Base-by-base conservation (phyloP, 768 basidiomycete genomes). In the Gyrodon lividus region DNA sequence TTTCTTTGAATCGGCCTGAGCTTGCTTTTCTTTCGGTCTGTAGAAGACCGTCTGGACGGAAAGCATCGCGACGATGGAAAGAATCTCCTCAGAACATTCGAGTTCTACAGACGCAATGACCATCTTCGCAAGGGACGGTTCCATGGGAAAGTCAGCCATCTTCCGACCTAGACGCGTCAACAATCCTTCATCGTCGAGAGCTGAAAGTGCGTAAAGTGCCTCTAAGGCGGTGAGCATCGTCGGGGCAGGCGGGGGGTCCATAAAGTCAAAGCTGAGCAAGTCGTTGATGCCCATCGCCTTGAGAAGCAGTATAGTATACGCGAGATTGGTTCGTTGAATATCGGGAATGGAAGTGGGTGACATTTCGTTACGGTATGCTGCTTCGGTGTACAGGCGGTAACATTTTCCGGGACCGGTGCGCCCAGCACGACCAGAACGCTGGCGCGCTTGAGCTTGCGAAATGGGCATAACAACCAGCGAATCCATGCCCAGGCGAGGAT, bases 251-350 rank as follows among this genome's bases (percentile, higher is more conserved):
- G 97, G 97, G 2, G 96, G 94, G 69, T 98, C 97, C 97, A 99
- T 98, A 66, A 98, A 99, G 69, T 97, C 96, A 71, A 98, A 98
- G 71, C 91, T 92, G 51, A 98, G 83, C 4, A 98, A 73, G 66
- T 99, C 97, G 62, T 98, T 98, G 74, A 98, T 84, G 31, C 96
- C 97, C 97, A 99, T 98, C 3, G 97, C 97, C 69, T 98, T 98
- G 49, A 98, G 77, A 73, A 95, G 90, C 14, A 98, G 72, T 64
- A 99, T 98, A 0, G 96, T 98, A 50, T 84, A 78, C 5, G 96
- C 82, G 55, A 99, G 73, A 70, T 99, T 98, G 46, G 90, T 90
- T 26, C 97, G 83, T 68, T 98, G 96, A 58, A 99, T 98, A 70
- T 99, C 97, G 5, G 97, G 97, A 53, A 98, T 94, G 4, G 94